phyloP scores from a whole-genome alignment of 495 filamentous ascomycete species.

The Penicillium herquei region DNA sequence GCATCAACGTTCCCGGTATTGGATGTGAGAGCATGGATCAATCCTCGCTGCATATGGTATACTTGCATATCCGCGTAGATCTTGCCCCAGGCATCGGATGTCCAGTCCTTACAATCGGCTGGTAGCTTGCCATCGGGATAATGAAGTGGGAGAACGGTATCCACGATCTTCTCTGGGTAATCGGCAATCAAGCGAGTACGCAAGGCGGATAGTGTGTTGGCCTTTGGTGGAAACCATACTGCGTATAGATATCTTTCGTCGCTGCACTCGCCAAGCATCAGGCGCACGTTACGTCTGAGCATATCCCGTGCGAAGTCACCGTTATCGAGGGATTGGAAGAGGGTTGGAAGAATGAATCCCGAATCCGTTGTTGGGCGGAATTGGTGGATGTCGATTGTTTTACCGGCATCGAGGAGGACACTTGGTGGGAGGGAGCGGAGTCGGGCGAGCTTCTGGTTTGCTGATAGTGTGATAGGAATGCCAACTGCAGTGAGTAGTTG shows the following conservation, averaged over 20 bases:
- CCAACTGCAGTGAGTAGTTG: conserved; percentile 47
- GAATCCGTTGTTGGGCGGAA: conserved; percentile 54
- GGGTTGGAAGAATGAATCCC: conserved; percentile 42
- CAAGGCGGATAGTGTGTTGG: conserved; percentile 37
- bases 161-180: conserved; percentile 45
- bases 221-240: conserved; percentile 36
- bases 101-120: conserved; percentile 28
- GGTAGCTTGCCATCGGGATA: conserved; percentile 38
- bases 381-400: conserved; percentile 43
- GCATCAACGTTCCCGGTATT: conserved; percentile 27
- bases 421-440: conserved; percentile 41
- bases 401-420: conserved; percentile 39
- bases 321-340: conserved; percentile 48
- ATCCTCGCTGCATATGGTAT: conserved; percentile 43
- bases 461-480: conserved; percentile 42
- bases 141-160: conserved; percentile 42
- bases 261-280: conserved; percentile 55
- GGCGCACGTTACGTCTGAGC: conserved; percentile 39
- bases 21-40: conserved; percentile 31
- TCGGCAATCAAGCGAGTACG: conserved; percentile 50
- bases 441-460: conserved; percentile 41
- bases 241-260: conserved; percentile 56
- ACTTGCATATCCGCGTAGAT: conserved; percentile 61
- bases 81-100: conserved; percentile 50
- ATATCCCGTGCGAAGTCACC: conserved; percentile 47